Evolutionary conservation across 805 yeast species (phyloP).

Genomic region (Saccharomycopsis selenospora): DNA sequence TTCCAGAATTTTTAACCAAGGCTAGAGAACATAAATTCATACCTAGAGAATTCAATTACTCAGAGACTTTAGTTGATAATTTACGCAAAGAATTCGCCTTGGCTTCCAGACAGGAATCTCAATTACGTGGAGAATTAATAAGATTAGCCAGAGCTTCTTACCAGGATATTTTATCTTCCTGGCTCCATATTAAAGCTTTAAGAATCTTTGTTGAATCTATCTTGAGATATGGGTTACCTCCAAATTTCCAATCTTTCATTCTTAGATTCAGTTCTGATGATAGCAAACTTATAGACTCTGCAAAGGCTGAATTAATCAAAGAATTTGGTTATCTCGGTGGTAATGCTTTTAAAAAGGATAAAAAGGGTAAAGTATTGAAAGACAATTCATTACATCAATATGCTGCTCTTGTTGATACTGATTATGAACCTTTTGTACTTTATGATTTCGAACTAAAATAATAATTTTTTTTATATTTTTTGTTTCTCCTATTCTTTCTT

Average conservation of each 20-base stretch:
- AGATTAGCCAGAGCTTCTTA: constrained; percentile 87
- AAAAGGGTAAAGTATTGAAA: constrained; percentile 56
- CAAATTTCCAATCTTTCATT: constrained; percentile 60
- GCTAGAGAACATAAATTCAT: constrained; percentile 83
- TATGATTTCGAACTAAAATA: constrained; percentile 45
- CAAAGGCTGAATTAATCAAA: constrained; percentile 61
- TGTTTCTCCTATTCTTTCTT: too few species aligned
- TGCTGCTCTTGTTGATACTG: constrained; percentile 88
- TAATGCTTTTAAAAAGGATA: constrained; percentile 67
- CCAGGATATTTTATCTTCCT: constrained; percentile 71
- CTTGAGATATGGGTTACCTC: constrained; percentile 94
- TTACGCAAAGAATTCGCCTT: constrained; percentile 72
- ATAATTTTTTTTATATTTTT: too few species aligned
- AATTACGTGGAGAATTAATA: constrained; percentile 65
- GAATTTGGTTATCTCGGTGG: constrained; percentile 91
- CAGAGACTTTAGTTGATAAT: constrained; percentile 65
- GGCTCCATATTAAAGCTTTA: constrained; percentile 86
- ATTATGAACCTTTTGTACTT: constrained; percentile 92
- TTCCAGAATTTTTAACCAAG: constrained; percentile 57
- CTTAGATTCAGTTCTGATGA: constrained; percentile 41
- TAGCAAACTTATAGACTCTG: constrained; percentile 38
- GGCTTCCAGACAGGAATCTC: constrained; percentile 67
- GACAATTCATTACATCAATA: constrained; percentile 72
- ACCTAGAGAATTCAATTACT: constrained; percentile 86
- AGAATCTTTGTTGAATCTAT: constrained; percentile 90